Percentiles rank a stretch among this genome's conserved stretches.
Conservation (phyloP, 495 filamentous ascomycete genomes). For the Neurospora sp. region DNA sequence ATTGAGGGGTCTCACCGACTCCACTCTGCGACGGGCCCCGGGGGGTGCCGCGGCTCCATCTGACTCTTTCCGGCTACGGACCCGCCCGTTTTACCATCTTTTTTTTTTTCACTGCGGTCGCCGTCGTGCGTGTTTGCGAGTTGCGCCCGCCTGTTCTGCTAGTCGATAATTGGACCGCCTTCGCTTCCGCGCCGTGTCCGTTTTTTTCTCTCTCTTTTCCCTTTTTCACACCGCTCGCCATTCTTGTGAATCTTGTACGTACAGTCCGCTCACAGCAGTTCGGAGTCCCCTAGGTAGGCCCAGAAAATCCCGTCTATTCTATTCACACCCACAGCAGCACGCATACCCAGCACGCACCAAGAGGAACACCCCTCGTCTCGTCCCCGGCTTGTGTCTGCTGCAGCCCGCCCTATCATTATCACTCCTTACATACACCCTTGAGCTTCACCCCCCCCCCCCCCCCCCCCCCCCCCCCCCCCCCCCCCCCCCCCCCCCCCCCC, state of each 20-base stretch:
- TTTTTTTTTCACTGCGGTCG: slow-evolving; percentile 12
- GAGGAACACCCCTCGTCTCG: slow-evolving; percentile 2
- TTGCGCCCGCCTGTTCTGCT: neutral
- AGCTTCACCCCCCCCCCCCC: neutral
- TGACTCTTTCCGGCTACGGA: slow-evolving; percentile 15
- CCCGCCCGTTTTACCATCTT: slow-evolving; percentile 8
- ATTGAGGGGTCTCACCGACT: slow-evolving; percentile 13
- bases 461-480: neutral
- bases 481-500: neutral
- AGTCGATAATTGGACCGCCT: neutral
- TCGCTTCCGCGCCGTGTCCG: slow-evolving; percentile 10
- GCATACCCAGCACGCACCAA: slow-evolving; percentile 6
- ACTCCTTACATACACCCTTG: neutral
- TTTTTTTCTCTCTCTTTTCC: slow-evolving; percentile 13
- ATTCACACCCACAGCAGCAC: slow-evolving; percentile 1
- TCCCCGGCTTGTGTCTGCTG: slow-evolving; percentile 13
- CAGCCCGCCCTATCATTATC: neutral
- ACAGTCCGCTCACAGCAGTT: neutral
- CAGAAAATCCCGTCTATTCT: neutral
- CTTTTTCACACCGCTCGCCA: slow-evolving; percentile 4
- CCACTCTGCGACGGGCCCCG: slow-evolving; percentile 10
- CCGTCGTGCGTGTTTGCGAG: neutral
- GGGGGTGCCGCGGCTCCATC: slow-evolving; percentile 4
- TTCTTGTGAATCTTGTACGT: neutral
- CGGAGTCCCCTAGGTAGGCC: neutral